phyloP scores from a whole-genome alignment of 768 basidiomycete species.

The Candolleomyces efflorescens region DNA sequence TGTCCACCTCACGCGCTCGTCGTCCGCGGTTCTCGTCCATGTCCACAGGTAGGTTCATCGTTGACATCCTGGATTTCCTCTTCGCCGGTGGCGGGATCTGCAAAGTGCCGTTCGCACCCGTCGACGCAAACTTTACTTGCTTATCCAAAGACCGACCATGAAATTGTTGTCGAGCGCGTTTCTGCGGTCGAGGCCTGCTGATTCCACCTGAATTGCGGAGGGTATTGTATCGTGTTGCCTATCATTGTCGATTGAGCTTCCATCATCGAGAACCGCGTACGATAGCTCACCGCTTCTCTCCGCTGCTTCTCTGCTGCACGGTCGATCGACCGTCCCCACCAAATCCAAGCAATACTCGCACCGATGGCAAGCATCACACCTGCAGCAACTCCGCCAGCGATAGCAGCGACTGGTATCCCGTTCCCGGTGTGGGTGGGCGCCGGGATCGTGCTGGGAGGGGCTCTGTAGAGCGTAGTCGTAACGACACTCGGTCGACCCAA shows the following conservation, averaged over 20 bases:
- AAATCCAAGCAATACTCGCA: slow-evolving; percentile 40
- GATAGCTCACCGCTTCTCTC: slow-evolving; percentile 18
- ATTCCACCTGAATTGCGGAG: slow-evolving; percentile 31
- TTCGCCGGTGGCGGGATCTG: background rate
- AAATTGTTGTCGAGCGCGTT: slow-evolving; percentile 24
- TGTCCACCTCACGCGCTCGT: slow-evolving; percentile 12
- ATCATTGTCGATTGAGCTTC: background rate
- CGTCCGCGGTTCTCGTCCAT: slow-evolving; percentile 3
- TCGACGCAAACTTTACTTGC: slow-evolving; percentile 34
- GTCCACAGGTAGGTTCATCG: background rate
- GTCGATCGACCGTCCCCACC: slow-evolving; percentile 41
- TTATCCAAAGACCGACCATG: slow-evolving; percentile 19
- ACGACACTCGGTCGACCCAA: background rate
- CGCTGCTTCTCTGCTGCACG: slow-evolving; percentile 27
- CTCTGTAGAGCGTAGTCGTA: slow-evolving; percentile 12
- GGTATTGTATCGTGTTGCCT: slow-evolving; percentile 35
- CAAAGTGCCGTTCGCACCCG: background rate
- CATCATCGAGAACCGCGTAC: background rate
- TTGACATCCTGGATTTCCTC: background rate
- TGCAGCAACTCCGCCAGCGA: slow-evolving; percentile 45
- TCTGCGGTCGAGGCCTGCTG: slow-evolving; percentile 16
- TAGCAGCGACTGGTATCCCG: slow-evolving; percentile 40
- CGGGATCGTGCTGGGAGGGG: background rate
- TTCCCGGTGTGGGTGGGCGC: background rate
- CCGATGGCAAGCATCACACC: slow-evolving; percentile 44